Conservation (phyloP, 106 monocot genomes). For the Dendrobium huoshanense region DNA sequence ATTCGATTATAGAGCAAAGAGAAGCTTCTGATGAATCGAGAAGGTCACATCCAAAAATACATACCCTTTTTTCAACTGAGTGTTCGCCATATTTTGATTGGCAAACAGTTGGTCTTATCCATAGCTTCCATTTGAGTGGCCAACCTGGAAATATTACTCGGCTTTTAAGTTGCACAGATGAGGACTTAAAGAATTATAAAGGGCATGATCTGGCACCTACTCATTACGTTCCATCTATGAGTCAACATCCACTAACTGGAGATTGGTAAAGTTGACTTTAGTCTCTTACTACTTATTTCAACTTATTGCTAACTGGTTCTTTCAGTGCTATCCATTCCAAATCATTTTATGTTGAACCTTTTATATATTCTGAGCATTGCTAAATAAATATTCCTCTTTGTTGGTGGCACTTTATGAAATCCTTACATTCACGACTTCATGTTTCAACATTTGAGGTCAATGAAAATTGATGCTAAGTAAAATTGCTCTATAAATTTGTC, state of each 20-base stretch:
- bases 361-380: neutral
- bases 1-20: constrained; percentile 9
- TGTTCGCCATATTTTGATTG: constrained; percentile 88
- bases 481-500: neutral
- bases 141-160: constrained; percentile 97
- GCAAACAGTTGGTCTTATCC: constrained; percentile 86
- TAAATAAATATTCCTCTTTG: neutral
- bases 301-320: neutral
- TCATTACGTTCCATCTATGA: constrained; percentile 98
- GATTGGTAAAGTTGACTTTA: constrained; percentile 52
- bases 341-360: neutral
- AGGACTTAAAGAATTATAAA: constrained; percentile 64
- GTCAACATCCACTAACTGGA: constrained; percentile 83
- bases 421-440: neutral
- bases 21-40: constrained; percentile 7
- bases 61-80: constrained; percentile 93
- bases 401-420: neutral
- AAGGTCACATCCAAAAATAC: constrained; percentile 65
- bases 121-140: constrained; percentile 69
- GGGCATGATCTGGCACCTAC: constrained; percentile 96
- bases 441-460: neutral
- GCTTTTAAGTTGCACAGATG: constrained; percentile 86
- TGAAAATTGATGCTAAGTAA: neutral
- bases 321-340: neutral
- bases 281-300: neutral